These are phyloP conservation scores for Saccharomycopsis hybrid DNA, from an alignment of 1,139 yeast species.

Conservation along the genomic window DNA sequence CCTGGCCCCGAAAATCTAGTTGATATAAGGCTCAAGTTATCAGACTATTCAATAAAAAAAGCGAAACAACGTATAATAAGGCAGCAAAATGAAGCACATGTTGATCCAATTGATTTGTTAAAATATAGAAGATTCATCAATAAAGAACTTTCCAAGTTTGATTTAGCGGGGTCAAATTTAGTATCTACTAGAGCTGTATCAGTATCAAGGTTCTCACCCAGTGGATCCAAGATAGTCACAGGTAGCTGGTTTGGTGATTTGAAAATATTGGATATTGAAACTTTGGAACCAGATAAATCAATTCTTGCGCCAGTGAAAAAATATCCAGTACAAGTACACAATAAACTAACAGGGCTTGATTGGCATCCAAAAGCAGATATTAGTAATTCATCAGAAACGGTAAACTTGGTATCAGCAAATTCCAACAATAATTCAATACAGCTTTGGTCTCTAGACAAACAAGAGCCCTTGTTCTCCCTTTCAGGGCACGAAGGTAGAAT, in stretches of 20 bases:
- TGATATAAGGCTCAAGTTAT: conserved; percentile 46
- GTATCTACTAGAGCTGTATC: conserved; percentile 67
- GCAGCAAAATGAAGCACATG: conserved; percentile 26
- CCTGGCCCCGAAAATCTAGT: conserved; percentile 62
- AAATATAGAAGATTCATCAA: conserved; percentile 43
- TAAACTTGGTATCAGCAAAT: conserved; percentile 4
- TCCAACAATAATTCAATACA: conserved; percentile 18
- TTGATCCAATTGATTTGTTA: conserved; percentile 30
- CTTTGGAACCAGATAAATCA: conserved; percentile 30
- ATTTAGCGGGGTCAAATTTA: conserved; percentile 63
- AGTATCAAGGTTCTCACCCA: conserved; percentile 41
- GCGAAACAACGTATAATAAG: conserved; percentile 39
- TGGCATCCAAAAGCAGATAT: conserved; percentile 40
- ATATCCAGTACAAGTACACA: conserved; percentile 36
- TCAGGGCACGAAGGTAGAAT: conserved; percentile 50
- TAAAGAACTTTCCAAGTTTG: conserved; percentile 33
- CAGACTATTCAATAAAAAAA: conserved; percentile 42
- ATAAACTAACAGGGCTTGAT: conserved; percentile 64
- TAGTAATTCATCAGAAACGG: conserved; percentile 16
- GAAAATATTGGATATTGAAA: conserved; percentile 38
- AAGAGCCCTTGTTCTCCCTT: conserved; percentile 23
- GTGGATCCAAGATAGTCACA: conserved; percentile 39
- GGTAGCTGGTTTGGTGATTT: conserved; percentile 87
- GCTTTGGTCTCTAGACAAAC: conserved; percentile 18
- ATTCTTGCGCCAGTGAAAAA: conserved; percentile 16